Conservation (phyloP, 257 asterid genomes). For the Vinca minor region DNA sequence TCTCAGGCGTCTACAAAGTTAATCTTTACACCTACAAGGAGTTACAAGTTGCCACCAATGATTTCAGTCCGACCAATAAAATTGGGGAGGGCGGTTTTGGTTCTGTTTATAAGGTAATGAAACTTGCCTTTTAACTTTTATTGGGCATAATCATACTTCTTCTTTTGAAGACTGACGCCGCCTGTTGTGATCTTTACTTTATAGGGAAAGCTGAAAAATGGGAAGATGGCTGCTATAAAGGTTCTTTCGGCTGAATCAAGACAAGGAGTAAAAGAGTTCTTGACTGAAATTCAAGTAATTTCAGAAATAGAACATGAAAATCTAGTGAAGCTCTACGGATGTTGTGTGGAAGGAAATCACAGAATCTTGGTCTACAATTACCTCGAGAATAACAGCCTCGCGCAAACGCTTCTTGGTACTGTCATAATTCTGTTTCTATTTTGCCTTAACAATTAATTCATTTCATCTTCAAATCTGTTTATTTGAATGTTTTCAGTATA, state of each 20-base stretch:
- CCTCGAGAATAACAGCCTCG: slow-evolving; percentile 87
- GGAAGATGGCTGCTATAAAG: slow-evolving; percentile 84
- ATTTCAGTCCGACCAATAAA: slow-evolving; percentile 58
- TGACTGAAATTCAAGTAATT: slow-evolving; percentile 85
- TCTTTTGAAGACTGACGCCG: slow-evolving; percentile 10
- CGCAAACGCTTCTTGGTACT: slow-evolving; percentile 79
- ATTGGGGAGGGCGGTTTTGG: slow-evolving; percentile 99
- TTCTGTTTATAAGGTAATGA: slow-evolving; percentile 71
- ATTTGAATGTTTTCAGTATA: too few relatives aligned
- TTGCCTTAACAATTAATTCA: not conserved
- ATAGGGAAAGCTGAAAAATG: slow-evolving; percentile 71
- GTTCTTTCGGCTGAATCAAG: slow-evolving; percentile 74
- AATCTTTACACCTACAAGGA: slow-evolving; percentile 61
- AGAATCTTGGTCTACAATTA: slow-evolving; percentile 87
- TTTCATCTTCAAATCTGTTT: not conserved
- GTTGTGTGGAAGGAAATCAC: slow-evolving; percentile 73
- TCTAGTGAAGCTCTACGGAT: slow-evolving; percentile 82
- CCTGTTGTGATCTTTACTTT: slow-evolving; percentile 8
- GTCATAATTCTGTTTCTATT: not conserved
- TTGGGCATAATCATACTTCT: slow-evolving; percentile 2
- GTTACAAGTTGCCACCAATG: slow-evolving; percentile 61
- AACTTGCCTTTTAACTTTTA: not conserved
- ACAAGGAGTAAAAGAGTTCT: slow-evolving; percentile 82
- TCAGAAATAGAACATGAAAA: slow-evolving; percentile 74
- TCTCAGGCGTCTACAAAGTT: slow-evolving; percentile 47